A percentile compares a stretch with the other conserved stretches of the same genome.
Evolutionary conservation across 1,284 basidiomycete species (phyloP).

Genomic region (Naganishia sp.): DNA sequence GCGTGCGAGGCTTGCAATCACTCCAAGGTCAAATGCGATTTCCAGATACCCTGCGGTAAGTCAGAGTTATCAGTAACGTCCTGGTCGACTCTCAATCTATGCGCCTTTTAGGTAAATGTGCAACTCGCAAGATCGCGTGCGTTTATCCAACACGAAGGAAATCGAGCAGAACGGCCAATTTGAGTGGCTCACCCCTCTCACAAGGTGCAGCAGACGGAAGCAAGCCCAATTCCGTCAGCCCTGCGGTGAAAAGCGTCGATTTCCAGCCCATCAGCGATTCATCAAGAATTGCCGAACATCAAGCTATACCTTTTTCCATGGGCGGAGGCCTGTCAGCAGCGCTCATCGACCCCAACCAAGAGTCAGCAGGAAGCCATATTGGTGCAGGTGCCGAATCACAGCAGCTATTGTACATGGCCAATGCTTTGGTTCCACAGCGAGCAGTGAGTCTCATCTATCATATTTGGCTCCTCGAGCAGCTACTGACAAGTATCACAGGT

Average conservation of each 20-base stretch:
- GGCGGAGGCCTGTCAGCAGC: not conserved
- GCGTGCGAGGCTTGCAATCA: conserved; percentile 81
- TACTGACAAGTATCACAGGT: no score
- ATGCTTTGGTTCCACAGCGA: not conserved
- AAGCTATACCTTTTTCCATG: not conserved
- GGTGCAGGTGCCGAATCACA: not conserved
- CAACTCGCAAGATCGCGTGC: conserved; percentile 71
- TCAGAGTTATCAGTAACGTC: conserved; percentile 20
- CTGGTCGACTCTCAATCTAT: no score
- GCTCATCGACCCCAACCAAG: not conserved
- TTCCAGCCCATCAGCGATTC: not conserved
- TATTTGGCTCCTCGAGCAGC: no score
- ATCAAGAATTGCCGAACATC: no score
- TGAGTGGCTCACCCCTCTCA: conserved; percentile 10
- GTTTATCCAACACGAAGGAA: conserved; percentile 58
- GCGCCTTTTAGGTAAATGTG: conserved; percentile 66
- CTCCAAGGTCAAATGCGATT: conserved; percentile 75
- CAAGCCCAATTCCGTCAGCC: conserved; percentile 12
- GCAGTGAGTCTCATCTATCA: conserved; percentile 44
- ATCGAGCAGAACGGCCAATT: conserved; percentile 18
- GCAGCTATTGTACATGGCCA: no score
- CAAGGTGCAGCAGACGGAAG: not conserved
- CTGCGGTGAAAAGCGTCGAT: not conserved
- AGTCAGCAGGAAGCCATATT: not conserved
- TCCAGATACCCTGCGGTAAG: conserved; percentile 71